Base-by-base conservation (phyloP, 2,329 filamentous ascomycete species). In the Colletotrichum sp. region DNA sequence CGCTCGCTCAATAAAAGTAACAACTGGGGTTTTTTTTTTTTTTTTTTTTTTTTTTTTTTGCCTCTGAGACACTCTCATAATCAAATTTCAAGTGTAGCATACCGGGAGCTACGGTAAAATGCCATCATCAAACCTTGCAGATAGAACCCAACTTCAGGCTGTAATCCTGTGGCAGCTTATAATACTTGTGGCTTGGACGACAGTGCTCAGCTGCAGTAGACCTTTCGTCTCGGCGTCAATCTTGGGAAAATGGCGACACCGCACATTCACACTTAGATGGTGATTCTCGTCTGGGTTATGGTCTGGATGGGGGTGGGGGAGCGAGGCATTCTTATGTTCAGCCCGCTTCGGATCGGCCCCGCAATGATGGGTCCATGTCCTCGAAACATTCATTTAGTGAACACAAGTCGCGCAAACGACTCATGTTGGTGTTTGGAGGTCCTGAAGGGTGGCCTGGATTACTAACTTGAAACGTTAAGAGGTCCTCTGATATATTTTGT, bases 21-120 rank as follows among this genome's bases (percentile, higher is more conserved):
- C 6, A 7, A 8, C 5, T 49, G 10, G 10, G n/a, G n/a, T n/a
- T n/a, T n/a, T n/a, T n/a, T n/a, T n/a, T n/a, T n/a, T n/a, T n/a
- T n/a, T n/a, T n/a, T n/a, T n/a, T n/a, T n/a, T n/a, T n/a, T n/a
- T 2, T 12, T 6, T 12, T 3, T 4, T 49, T 3, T 21, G 10
- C 18, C 10, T 3, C n/a, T 21, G 44, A 18, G n/a, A n/a, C 6
- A 13, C 18, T 44, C 5, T n/a, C 18, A 1, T 2, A n/a, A n/a
- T n/a, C 3, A 1, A n/a, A 44, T n/a, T 5, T 12, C 18, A n/a
- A 44, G 9, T n/a, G 5, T 49, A 49, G 9, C 18, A 21, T 49
- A 12, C 8, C 5, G 18, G 9, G 9, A 49, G 18, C 39, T 49
- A 49, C 39, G 9, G 9, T 49, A 3, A 49, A n/a, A n/a, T 6